These are phyloP conservation scores for Saccharomyces hybrid DNA, from an alignment of 1,139 yeast genomes.

Conservation along the genomic window DNA sequence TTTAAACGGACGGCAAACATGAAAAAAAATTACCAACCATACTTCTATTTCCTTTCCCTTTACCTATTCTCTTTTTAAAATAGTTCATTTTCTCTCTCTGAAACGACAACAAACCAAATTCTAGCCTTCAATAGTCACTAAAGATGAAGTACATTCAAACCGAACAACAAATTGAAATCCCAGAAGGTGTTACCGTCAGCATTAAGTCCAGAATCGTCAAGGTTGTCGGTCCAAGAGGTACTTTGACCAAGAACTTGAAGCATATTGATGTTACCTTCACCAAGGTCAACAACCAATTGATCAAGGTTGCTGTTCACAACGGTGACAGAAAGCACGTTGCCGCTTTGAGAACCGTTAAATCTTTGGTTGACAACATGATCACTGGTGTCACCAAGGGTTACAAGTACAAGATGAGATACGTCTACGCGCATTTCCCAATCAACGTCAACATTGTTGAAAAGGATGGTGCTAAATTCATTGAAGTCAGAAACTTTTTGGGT, in stretches of 20 bases:
- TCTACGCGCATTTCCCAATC: constrained; percentile 99
- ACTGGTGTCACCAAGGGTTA: constrained; percentile 99
- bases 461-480: constrained; percentile 71
- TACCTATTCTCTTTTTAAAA: neutral
- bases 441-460: constrained; percentile 81
- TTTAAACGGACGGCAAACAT: neutral
- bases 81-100: neutral
- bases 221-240: constrained; percentile 99
- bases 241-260: constrained; percentile 79
- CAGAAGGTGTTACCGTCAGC: constrained; percentile 87
- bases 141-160: constrained; percentile 91
- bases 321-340: constrained; percentile 99
- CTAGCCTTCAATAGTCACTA: neutral
- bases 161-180: constrained; percentile 84
- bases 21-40: neutral
- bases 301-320: constrained; percentile 90
- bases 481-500: constrained; percentile 99
- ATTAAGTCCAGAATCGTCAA: constrained; percentile 88
- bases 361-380: constrained; percentile 86
- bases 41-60: neutral
- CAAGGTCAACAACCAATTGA: constrained; percentile 61
- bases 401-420: constrained; percentile 99
- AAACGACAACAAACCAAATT: neutral
- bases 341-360: constrained; percentile 96
- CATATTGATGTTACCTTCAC: constrained; percentile 92